Evolutionary conservation across 768 basidiomycete species (phyloP).

Genomic region (Pholiota conissans): DNA sequence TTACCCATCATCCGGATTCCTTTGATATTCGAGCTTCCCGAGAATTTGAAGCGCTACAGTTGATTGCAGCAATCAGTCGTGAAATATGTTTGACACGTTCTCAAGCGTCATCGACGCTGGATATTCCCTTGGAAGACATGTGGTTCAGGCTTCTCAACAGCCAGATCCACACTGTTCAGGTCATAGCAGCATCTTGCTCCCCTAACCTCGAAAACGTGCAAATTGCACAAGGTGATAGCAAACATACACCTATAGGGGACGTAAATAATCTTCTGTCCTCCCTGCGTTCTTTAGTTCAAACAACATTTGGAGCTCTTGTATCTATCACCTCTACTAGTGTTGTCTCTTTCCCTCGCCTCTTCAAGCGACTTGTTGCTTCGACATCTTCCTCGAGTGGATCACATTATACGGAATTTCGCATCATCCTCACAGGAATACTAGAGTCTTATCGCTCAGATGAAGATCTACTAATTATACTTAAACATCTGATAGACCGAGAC

Average conservation of each 20-base stretch:
- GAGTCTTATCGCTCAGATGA: constrained; percentile 92
- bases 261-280: constrained; percentile 40
- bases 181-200: constrained; percentile 28
- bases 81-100: constrained; percentile 73
- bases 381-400: constrained; percentile 58
- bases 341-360: constrained; percentile 88
- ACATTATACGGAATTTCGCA: constrained; percentile 88
- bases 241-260: neutral
- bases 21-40: constrained; percentile 26
- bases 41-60: constrained; percentile 50
- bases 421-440: constrained; percentile 92
- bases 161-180: constrained; percentile 80
- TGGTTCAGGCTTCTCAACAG: constrained; percentile 87
- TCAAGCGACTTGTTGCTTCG: constrained; percentile 87
- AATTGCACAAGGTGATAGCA: constrained; percentile 6
- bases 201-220: neutral
- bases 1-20: constrained; percentile 25
- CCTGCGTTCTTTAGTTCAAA: constrained; percentile 77
- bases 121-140: constrained; percentile 70
- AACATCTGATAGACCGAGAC: constrained; percentile 78
- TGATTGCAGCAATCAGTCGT: constrained; percentile 61
- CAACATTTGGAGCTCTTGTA: constrained; percentile 81
- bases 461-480: constrained; percentile 85
- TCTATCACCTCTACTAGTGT: constrained; percentile 77
- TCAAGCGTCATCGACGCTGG: constrained; percentile 34